phyloP scores from a whole-genome alignment of 371 early-diverging fungal genomes.

The Mortierella sp. region DNA sequence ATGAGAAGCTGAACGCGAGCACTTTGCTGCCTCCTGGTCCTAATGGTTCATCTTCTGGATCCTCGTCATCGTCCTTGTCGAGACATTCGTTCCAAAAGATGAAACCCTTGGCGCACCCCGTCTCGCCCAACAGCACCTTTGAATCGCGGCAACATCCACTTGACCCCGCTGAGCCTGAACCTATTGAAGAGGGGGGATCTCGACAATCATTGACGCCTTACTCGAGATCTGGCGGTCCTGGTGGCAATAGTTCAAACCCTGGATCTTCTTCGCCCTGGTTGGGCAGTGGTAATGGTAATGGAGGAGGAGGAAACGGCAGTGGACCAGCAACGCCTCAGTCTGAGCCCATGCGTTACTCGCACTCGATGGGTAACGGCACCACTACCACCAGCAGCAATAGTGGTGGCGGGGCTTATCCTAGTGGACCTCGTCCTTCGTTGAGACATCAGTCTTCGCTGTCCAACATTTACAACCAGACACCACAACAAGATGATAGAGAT shows the following conservation, averaged over 20 bases:
- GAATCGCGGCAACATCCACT: too few species aligned
- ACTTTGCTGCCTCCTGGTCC: constrained; percentile 12
- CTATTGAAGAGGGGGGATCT: too few species aligned
- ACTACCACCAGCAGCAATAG: neutral
- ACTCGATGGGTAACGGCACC: constrained; percentile 5
- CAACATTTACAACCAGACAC: constrained; percentile 5
- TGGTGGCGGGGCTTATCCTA: neutral
- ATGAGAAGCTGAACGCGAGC: constrained; percentile 27
- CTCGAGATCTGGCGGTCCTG: neutral
- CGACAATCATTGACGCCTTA: too few species aligned
- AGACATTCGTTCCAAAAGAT: neutral
- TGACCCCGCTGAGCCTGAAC: too few species aligned
- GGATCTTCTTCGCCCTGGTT: neutral
- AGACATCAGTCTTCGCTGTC: too few species aligned
- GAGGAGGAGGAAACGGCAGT: neutral
- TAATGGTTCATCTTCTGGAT: neutral
- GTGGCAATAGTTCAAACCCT: neutral
- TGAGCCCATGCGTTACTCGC: constrained; percentile 17
- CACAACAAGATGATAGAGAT: constrained; percentile 3
- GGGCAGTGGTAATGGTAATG: neutral
- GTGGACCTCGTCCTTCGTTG: constrained; percentile 7
- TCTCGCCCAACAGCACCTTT: neutral
- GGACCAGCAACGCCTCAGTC: neutral
- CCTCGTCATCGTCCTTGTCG: neutral
- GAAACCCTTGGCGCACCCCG: neutral